Percentiles rank a stretch among this genome's conserved stretches.
Evolutionary conservation across 495 filamentous ascomycete genomes (phyloP).

Genomic region (Usnea hakonensis): DNA sequence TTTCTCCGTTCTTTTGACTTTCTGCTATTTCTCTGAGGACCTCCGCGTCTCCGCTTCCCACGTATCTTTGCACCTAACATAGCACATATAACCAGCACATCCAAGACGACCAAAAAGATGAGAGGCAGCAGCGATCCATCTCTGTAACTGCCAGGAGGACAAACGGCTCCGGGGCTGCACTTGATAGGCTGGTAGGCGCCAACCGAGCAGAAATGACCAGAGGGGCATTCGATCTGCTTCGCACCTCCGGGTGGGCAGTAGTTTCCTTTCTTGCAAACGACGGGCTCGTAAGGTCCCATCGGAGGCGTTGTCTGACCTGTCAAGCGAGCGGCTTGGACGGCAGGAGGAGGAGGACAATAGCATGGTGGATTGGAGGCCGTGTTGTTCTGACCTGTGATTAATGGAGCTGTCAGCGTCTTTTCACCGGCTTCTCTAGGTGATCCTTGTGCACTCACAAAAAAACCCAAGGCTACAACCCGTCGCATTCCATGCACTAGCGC

Average conservation of each 20-base stretch:
- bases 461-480: slow-evolving; percentile 35
- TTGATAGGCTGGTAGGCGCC: slow-evolving; percentile 36
- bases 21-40: slow-evolving; percentile 8
- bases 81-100: slow-evolving; percentile 31
- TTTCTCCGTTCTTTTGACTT: slow-evolving; percentile 4
- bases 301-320: slow-evolving; percentile 27
- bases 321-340: slow-evolving; percentile 33
- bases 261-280: slow-evolving; percentile 36
- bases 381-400: slow-evolving; percentile 38
- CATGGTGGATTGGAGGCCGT: slow-evolving; percentile 37
- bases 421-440: no score
- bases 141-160: slow-evolving; percentile 31
- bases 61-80: slow-evolving; percentile 27
- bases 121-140: slow-evolving; percentile 37
- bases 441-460: slow-evolving; percentile 28
- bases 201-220: slow-evolving; percentile 38
- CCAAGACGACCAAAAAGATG: slow-evolving; percentile 34
- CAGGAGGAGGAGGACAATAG: slow-evolving; percentile 38
- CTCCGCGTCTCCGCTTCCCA: slow-evolving; percentile 19
- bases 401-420: not conserved
- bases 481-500: slow-evolving; percentile 27
- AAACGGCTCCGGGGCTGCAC: slow-evolving; percentile 35
- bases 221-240: slow-evolving; percentile 32
- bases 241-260: slow-evolving; percentile 38
- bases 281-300: slow-evolving; percentile 35